These are phyloP conservation scores for Mortierella sp. DNA, from an alignment of 371 early-diverging fungal genomes.

Conservation along the genomic window DNA sequence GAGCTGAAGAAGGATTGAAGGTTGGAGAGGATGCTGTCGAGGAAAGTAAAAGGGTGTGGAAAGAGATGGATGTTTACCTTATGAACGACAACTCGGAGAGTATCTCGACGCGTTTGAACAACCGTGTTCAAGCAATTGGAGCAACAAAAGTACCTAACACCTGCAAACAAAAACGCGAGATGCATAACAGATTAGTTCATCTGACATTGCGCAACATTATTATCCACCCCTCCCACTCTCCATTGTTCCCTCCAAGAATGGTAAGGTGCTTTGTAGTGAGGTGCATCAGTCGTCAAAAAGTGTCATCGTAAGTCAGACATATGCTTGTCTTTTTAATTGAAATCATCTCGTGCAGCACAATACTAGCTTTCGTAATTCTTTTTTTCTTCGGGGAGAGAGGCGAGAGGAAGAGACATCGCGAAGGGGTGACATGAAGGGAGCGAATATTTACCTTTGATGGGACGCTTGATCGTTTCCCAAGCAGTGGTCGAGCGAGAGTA, in stretches of 20 bases:
- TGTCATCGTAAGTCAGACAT: slow-evolving; percentile 59
- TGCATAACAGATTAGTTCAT: slow-evolving; percentile 13
- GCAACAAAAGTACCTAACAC: background rate
- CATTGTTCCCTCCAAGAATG: too few species aligned
- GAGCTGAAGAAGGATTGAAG: slow-evolving; percentile 17
- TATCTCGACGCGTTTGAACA: background rate
- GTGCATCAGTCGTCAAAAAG: slow-evolving; percentile 58
- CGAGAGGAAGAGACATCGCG: background rate
- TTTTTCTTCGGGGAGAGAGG: background rate
- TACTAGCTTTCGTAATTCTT: slow-evolving; percentile 14
- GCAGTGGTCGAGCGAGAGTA: background rate
- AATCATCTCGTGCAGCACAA: slow-evolving; percentile 55
- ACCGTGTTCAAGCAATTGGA: background rate
- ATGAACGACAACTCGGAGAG: background rate
- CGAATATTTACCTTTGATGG: slow-evolving; percentile 1
- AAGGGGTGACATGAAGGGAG: background rate
- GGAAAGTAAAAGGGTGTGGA: background rate
- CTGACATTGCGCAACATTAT: background rate
- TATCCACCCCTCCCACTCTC: background rate
- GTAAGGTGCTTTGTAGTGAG: slow-evolving; percentile 13
- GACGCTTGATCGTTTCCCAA: too few species aligned
- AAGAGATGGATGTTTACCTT: slow-evolving; percentile 18
- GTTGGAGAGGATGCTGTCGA: background rate
- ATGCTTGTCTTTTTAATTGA: slow-evolving; percentile 59
- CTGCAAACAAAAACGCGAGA: background rate